Conservation (phyloP, 129 eudicot genomes). For the sunflower (Helianthus annuus) region HanXRQr2.0-SUNRISE NC_035433.2:116052101-116052600, state of each 20-base stretch:
- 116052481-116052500: slow-evolving; percentile 99
- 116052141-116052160: slow-evolving; percentile 8
- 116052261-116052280: slow-evolving; percentile 67
- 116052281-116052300: slow-evolving; percentile 72
- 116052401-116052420: background rate
- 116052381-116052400: slow-evolving; percentile 96
- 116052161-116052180: slow-evolving; percentile 2
- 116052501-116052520: slow-evolving; percentile 92
- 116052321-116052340: slow-evolving; percentile 41
- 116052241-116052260: slow-evolving; percentile 83
- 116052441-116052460: slow-evolving; percentile 15
- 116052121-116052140: slow-evolving; percentile 77
- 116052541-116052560: slow-evolving; percentile 76
- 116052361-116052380: slow-evolving; percentile 92
- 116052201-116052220: slow-evolving; percentile 78
- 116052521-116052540: slow-evolving; percentile 93
- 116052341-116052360: slow-evolving; percentile 72
- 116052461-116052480: slow-evolving; percentile 47
- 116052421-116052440: background rate
- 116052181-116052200: slow-evolving; percentile 16
- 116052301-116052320: slow-evolving; percentile 62
- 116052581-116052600: slow-evolving; percentile 54
- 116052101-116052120: slow-evolving; percentile 95
- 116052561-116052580: slow-evolving; percentile 93
- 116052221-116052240: slow-evolving; percentile 97